Percentiles rank a stretch among this genome's conserved stretches.
phyloP scores from a whole-genome alignment of 1,284 basidiomycete genomes.

The Chalciporus sp. region DNA sequence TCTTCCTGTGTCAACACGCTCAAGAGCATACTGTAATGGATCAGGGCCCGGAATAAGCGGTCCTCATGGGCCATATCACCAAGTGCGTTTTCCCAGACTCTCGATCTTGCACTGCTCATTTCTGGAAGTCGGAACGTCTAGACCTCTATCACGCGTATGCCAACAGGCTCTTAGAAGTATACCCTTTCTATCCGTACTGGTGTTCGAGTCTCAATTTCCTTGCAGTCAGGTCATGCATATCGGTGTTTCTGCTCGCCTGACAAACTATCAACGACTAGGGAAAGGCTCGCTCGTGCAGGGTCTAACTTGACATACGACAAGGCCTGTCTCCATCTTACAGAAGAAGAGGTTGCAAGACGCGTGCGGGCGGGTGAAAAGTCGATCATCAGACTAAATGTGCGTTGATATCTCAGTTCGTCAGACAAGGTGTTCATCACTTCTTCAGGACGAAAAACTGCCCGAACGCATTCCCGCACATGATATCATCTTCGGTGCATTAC shows the following conservation, averaged over 20 bases:
- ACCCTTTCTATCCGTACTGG: neutral
- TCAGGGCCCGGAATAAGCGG: constrained; percentile 80
- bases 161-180: constrained; percentile 74
- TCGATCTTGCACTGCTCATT: neutral
- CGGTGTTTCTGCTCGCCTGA: constrained; percentile 90
- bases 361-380: constrained; percentile 77
- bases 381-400: constrained; percentile 86
- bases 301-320: constrained; percentile 84
- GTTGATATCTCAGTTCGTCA: constrained; percentile 32
- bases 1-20: neutral
- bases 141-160: constrained; percentile 82
- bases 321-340: constrained; percentile 79
- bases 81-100: constrained; percentile 47
- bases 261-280: constrained; percentile 66
- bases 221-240: constrained; percentile 85
- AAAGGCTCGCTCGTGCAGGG: constrained; percentile 68
- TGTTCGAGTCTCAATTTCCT: neutral
- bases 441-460: constrained; percentile 58
- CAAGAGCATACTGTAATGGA: constrained; percentile 2
- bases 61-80: constrained; percentile 79
- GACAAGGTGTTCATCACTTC: constrained; percentile 6
- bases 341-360: constrained; percentile 80
- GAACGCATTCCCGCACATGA: constrained; percentile 54
- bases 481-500: constrained; percentile 75
- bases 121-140: constrained; percentile 78